A percentile compares a stretch with the other conserved stretches of the same genome.
These are phyloP conservation scores for Eutreptiella sp. DNA, from an alignment of 208 protist genomes.

Conservation along the genomic window DNA sequence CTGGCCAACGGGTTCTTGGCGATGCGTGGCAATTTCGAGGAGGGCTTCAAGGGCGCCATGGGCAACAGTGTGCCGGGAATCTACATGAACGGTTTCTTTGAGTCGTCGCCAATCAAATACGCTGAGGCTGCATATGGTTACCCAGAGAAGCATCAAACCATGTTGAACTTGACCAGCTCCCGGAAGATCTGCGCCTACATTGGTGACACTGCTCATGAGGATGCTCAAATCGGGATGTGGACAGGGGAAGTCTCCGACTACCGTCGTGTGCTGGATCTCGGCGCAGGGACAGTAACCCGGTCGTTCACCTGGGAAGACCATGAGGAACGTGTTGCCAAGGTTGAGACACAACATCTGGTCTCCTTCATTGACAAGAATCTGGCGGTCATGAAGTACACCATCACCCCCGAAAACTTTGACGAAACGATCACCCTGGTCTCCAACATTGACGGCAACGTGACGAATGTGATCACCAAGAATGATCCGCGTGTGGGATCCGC, in stretches of 20 bases:
- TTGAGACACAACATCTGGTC: slow-evolving; percentile 2
- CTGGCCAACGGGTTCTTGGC: slow-evolving; percentile 21
- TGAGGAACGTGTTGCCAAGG: neutral
- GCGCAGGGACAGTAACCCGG: slow-evolving; percentile 8
- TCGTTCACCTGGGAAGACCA: neutral
- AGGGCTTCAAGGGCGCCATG: slow-evolving; percentile 14
- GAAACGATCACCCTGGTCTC: neutral
- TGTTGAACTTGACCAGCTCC: slow-evolving; percentile 18
- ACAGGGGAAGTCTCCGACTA: neutral
- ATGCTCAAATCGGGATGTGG: slow-evolving; percentile 1
- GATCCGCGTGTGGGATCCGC: slow-evolving; percentile 15
- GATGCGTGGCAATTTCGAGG: slow-evolving; percentile 20
- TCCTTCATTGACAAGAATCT: slow-evolving; percentile 7
- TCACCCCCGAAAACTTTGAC: slow-evolving; percentile 18
- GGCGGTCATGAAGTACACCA: slow-evolving; percentile 1
- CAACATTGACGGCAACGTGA: slow-evolving; percentile 12
- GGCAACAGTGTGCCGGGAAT: too few species aligned
- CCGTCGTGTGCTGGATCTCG: neutral
- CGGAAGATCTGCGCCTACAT: slow-evolving; percentile 5
- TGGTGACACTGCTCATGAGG: slow-evolving; percentile 10
- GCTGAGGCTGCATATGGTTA: slow-evolving; percentile 16
- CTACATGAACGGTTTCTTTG: slow-evolving; percentile 27
- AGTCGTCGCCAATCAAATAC: slow-evolving; percentile 10
- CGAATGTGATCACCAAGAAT: slow-evolving; percentile 6
- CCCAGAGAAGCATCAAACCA: slow-evolving; percentile 5